Conservation (phyloP, 1,284 basidiomycete genomes). For the Takashimella koratensis region DNA sequence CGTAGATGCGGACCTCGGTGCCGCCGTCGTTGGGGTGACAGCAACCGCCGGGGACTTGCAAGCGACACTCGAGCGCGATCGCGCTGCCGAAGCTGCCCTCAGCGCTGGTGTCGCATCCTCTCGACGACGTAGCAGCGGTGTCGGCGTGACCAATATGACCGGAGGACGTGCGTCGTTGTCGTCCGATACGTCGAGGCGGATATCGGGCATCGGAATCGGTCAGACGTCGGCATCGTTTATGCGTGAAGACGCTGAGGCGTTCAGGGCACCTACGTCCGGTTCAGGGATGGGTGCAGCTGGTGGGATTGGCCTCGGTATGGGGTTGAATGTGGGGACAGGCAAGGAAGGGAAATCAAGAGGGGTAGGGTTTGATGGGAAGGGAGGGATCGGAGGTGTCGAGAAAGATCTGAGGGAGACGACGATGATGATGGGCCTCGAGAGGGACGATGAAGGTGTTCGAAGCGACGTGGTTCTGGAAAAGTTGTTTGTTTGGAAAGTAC, state of each 20-base stretch:
- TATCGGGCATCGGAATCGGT: background rate
- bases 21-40: conserved; percentile 6
- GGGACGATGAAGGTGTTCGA: conserved; percentile 23
- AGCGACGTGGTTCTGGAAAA: conserved; percentile 42
- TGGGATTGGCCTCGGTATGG: conserved; percentile 30
- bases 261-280: background rate
- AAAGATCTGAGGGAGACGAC: conserved; percentile 48
- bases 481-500: conserved; percentile 33
- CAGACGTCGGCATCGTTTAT: conserved; percentile 11
- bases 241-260: conserved; percentile 38
- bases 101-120: background rate
- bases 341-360: too few species aligned
- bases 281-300: background rate
- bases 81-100: background rate
- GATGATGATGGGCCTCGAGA: conserved; percentile 44
- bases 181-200: background rate
- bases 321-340: too few species aligned
- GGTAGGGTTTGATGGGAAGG: conserved; percentile 45
- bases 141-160: background rate
- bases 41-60: conserved; percentile 26
- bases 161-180: background rate
- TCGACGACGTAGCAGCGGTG: background rate
- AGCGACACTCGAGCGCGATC: conserved; percentile 24
- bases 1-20: background rate
- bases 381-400: conserved; percentile 59